Conservation (phyloP, 305 asterid species). For the Fraxinus angustifolia region DNA sequence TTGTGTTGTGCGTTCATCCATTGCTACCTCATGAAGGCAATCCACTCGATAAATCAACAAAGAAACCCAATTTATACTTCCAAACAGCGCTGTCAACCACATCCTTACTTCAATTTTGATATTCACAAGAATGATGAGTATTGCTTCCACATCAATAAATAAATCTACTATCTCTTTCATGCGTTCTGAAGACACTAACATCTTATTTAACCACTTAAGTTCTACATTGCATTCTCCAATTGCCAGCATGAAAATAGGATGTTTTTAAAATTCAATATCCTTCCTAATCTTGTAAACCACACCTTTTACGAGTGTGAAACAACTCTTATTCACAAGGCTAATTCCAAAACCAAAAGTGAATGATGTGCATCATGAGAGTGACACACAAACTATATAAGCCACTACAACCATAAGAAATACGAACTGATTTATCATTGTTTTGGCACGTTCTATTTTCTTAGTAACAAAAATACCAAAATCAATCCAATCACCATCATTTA, state of each 20-base stretch:
- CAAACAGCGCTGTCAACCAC: neutral
- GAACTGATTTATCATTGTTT: neutral
- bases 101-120: neutral
- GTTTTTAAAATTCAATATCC: neutral
- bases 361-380: neutral
- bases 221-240: neutral
- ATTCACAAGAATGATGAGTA: neutral
- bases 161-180: neutral
- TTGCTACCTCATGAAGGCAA: neutral
- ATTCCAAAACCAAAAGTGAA: neutral
- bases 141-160: neutral
- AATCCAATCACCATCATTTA: neutral
- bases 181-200: neutral
- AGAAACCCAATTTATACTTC: neutral
- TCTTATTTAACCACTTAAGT: neutral
- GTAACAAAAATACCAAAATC: neutral
- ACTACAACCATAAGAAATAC: neutral
- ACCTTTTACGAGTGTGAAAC: neutral
- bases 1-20: neutral
- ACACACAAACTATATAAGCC: neutral
- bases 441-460: neutral
- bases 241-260: neutral
- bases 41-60: neutral
- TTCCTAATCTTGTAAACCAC: neutral
- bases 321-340: neutral